phyloP scores from a whole-genome alignment of 2,329 filamentous ascomycete species.

The Verticillium alfalfae region DNA sequence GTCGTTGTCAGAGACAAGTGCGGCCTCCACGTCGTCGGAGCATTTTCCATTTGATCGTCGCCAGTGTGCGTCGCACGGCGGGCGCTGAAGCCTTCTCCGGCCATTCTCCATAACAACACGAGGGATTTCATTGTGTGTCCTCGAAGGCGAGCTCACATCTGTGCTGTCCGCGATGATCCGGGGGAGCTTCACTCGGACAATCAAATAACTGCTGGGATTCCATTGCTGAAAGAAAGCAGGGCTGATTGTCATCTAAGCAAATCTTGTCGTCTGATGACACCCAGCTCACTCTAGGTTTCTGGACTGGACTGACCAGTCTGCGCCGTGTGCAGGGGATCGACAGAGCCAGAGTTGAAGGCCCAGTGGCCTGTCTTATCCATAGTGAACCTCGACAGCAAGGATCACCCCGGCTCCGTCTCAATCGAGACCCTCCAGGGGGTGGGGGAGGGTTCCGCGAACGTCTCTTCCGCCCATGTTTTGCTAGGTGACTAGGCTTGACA shows the following conservation, averaged over 20 bases:
- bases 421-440: background rate
- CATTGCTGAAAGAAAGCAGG: background rate
- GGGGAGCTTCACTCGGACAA: background rate
- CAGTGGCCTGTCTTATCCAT: slow-evolving; percentile 1
- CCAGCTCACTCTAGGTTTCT: background rate
- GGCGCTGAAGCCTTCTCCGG: background rate
- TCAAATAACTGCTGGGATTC: background rate
- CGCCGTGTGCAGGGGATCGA: background rate
- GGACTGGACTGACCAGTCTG: background rate
- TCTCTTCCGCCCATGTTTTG: background rate
- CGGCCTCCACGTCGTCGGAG: background rate
- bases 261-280: background rate
- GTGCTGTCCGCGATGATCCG: background rate
- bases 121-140: background rate
- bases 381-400: background rate
- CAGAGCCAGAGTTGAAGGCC: background rate
- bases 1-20: slow-evolving; percentile 10
- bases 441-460: background rate
- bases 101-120: background rate
- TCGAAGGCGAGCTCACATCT: background rate
- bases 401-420: background rate
- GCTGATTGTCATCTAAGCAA: background rate
- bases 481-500: background rate
- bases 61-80: slow-evolving; percentile 6
- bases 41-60: slow-evolving; percentile 10